Base-by-base conservation (phyloP, 1,284 basidiomycete species). In the Puccinia coronata region DNA sequence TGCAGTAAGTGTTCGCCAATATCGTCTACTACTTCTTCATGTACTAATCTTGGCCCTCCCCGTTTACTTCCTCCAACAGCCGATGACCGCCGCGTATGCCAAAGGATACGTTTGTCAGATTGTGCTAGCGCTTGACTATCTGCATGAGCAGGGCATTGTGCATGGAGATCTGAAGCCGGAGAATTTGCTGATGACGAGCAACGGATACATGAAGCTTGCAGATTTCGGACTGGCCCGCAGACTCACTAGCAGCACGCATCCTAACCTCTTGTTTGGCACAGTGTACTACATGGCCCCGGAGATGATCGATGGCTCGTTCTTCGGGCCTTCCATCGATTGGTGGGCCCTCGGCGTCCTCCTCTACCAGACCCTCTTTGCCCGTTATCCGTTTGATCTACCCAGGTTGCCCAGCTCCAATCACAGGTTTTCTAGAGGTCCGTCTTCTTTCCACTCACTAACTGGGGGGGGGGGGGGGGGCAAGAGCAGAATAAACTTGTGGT, bases 161-260 rank as follows among this genome's bases (percentile, higher is more conserved):
- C 96, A 99, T 86, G 93, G 96, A 31, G 96, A 99, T 85, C 98
- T 99, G 88, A 99, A 98, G 85, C 96, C 96, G 41, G 96, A 94
- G 53, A 98, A 99, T 86, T 96, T 99, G 82, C 90, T 99, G 77
- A n/a, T 78, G 23, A 36, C 47, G 1, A 31, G 20, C 2, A 18
- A 36, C 18, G 47, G 47, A 0, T 43, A 69, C 18, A 16, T 69
- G 2, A 78, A 78, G 43, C 25, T 78, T 16, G 23, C 75, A 1
- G 75, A 78, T 43, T 78, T 78, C 34, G 75, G 75, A 1, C 36
- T 78, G 2, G 47, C 75, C 4, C 61, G 51, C 16, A 34, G 59
- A 34, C 43, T 28, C 8, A 39, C 34, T 0, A n/a, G 11, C 16
- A n/a, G 18, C 18, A 23, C 11, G 11, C 36, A 41, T 25, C 20